Evolutionary conservation across 2,329 filamentous ascomycete genomes (phyloP).

Genomic region (Ophiostoma himal-ulmi): DNA sequence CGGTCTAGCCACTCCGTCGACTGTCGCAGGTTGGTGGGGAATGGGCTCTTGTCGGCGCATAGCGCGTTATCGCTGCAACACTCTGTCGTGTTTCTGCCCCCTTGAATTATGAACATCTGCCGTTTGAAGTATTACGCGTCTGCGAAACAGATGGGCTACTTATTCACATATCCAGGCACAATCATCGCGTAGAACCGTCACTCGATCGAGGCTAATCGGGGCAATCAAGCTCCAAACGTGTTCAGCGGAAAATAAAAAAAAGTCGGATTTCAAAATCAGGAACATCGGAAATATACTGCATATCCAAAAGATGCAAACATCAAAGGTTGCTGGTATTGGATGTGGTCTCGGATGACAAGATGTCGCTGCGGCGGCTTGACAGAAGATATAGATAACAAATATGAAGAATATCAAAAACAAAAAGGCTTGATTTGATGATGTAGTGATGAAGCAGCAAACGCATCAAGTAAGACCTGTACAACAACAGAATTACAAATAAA

Average conservation of each 20-base stretch:
- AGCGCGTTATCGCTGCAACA: neutral
- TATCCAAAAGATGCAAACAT: neutral
- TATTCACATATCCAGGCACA: neutral
- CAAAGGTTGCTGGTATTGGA: neutral
- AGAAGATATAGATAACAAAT: neutral
- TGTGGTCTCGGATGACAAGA: neutral
- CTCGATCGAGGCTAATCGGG: no score
- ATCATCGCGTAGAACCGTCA: no score
- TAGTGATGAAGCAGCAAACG: neutral
- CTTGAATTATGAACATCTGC: neutral
- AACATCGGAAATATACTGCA: no score
- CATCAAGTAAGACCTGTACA: neutral
- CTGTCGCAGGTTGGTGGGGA: constrained; percentile 9
- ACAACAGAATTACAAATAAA: neutral
- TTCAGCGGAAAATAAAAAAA: no score
- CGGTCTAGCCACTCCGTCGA: neutral
- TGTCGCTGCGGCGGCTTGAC: neutral
- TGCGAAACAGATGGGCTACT: neutral
- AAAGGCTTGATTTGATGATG: neutral
- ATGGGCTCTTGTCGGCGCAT: constrained; percentile 6
- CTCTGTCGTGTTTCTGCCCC: neutral
- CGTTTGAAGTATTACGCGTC: neutral
- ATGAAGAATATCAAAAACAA: neutral
- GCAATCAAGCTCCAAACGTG: no score
- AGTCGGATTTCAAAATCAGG: neutral